A percentile compares a stretch with the other conserved stretches of the same genome.
These are phyloP conservation scores for Trypanosoma grayi DNA, from an alignment of 208 protist species.

Conservation along the genomic window DNA sequence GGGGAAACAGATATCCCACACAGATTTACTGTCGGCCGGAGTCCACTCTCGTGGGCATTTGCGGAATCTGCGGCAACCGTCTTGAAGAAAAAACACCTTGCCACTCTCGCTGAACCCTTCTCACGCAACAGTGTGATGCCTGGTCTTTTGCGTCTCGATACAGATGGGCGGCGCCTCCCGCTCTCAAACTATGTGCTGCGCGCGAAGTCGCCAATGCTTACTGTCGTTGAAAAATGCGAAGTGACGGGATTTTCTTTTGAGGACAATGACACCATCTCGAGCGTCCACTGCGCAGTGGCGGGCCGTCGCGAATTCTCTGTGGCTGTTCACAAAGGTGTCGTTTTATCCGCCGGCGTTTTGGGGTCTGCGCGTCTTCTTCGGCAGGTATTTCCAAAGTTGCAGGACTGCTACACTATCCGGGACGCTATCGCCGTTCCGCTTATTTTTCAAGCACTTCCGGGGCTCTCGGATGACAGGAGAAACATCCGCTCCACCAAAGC, in stretches of 20 bases:
- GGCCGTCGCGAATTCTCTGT: slow-evolving; percentile 3
- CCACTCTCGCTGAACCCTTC: slow-evolving; percentile 17
- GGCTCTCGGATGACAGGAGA: slow-evolving; percentile 45
- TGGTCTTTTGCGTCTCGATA: slow-evolving; percentile 48
- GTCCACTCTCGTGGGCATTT: slow-evolving; percentile 70
- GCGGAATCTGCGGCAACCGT: slow-evolving; percentile 29
- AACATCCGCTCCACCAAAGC: slow-evolving; percentile 35
- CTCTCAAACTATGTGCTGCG: slow-evolving; percentile 32
- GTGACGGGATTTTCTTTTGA: slow-evolving; percentile 2
- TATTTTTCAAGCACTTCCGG: slow-evolving; percentile 20
- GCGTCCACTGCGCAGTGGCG: not conserved
- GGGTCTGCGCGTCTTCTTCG: slow-evolving; percentile 51
- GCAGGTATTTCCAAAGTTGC: slow-evolving; percentile 15
- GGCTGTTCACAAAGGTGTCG: slow-evolving; percentile 35
- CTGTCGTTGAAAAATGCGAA: slow-evolving; percentile 9
- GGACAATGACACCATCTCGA: slow-evolving; percentile 20
- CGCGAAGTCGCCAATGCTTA: not conserved
- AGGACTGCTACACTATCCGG: slow-evolving; percentile 23
- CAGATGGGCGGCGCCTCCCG: slow-evolving; percentile 49
- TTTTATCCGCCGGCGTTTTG: slow-evolving; percentile 52
- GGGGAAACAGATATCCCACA: slow-evolving; percentile 18
- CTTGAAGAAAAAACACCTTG: slow-evolving; percentile 21
- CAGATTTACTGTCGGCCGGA: slow-evolving; percentile 31
- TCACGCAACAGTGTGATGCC: slow-evolving; percentile 32
- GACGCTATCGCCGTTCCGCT: slow-evolving; percentile 56